phyloP scores from a whole-genome alignment of 495 filamentous ascomycete genomes.

The Lineolata rhizophorae region DNA sequence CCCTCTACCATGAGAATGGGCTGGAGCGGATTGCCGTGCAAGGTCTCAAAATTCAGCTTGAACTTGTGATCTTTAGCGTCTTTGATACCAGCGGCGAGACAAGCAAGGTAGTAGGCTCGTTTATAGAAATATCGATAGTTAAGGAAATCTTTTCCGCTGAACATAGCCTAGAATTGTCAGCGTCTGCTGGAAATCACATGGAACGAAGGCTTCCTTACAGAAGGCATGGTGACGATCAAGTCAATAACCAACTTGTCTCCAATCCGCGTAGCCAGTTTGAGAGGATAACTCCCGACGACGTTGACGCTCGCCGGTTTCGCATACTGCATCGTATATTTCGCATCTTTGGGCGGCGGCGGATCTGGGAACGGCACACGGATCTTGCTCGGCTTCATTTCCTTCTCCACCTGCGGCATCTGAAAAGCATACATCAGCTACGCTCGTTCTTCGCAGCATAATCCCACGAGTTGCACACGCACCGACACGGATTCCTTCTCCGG shows the following conservation, averaged over 20 bases:
- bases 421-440: conserved; percentile 3
- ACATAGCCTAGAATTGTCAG: conserved; percentile 38
- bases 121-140: conserved; percentile 92
- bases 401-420: conserved; percentile 47
- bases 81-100: conserved; percentile 46
- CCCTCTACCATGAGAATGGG: conserved; percentile 38
- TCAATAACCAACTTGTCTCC: conserved; percentile 41
- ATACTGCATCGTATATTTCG: conserved; percentile 64
- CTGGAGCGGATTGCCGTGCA: conserved; percentile 58
- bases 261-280: conserved; percentile 46
- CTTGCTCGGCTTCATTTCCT: conserved; percentile 35
- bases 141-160: conserved; percentile 87
- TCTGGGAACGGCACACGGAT: conserved; percentile 62
- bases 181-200: no score
- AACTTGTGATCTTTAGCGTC: conserved; percentile 28
- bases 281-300: conserved; percentile 69
- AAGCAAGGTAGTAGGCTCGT: conserved; percentile 74
- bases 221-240: conserved; percentile 72
- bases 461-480: conserved; percentile 18
- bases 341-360: conserved; percentile 46
- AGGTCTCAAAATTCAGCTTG: conserved; percentile 36
- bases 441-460: conserved; percentile 1
- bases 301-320: conserved; percentile 57
- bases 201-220: no score
- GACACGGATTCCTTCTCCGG: conserved; percentile 30